These are phyloP conservation scores for Nakazawaea anatomiae DNA, from an alignment of 805 yeast species.

Conservation along the genomic window DNA sequence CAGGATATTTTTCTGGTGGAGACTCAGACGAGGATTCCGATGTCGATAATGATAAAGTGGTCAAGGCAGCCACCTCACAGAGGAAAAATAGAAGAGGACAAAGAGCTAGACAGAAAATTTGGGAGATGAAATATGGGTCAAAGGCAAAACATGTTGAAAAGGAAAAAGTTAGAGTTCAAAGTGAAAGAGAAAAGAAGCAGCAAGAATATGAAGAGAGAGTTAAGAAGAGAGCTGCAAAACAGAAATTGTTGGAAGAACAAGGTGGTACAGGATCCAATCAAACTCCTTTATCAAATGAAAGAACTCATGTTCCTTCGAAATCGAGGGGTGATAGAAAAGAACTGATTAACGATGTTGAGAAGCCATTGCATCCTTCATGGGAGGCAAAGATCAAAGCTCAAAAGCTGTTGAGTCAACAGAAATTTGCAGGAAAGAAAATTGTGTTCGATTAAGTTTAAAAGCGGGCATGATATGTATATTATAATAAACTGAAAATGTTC, in stretches of 20 bases:
- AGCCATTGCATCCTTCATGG: slow-evolving; percentile 93
- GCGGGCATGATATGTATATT: neutral
- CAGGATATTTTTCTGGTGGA: slow-evolving; percentile 84
- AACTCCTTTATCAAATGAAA: slow-evolving; percentile 7
- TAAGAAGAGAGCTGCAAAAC: slow-evolving; percentile 56
- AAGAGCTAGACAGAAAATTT: slow-evolving; percentile 91
- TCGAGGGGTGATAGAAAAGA: slow-evolving; percentile 1
- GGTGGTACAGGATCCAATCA: slow-evolving; percentile 26
- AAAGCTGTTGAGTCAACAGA: slow-evolving; percentile 46
- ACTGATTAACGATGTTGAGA: slow-evolving; percentile 12
- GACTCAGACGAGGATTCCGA: slow-evolving; percentile 42
- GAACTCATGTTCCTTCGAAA: slow-evolving; percentile 10
- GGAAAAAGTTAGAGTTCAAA: slow-evolving; percentile 47
- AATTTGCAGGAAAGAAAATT: slow-evolving; percentile 82
- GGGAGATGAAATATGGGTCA: slow-evolving; percentile 87
- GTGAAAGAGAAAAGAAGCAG: slow-evolving; percentile 55
- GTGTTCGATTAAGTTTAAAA: slow-evolving; percentile 46
- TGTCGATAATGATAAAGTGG: slow-evolving; percentile 39
- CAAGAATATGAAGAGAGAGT: slow-evolving; percentile 68
- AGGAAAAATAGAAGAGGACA: slow-evolving; percentile 94
- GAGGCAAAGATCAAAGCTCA: slow-evolving; percentile 77
- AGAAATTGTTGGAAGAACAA: slow-evolving; percentile 17
- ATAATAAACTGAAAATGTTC: neutral
- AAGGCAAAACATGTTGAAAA: slow-evolving; percentile 78
- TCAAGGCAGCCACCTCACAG: slow-evolving; percentile 43